phyloP scores from a whole-genome alignment of 2,329 filamentous ascomycete genomes.

The Aspergillus ruber region DNA sequence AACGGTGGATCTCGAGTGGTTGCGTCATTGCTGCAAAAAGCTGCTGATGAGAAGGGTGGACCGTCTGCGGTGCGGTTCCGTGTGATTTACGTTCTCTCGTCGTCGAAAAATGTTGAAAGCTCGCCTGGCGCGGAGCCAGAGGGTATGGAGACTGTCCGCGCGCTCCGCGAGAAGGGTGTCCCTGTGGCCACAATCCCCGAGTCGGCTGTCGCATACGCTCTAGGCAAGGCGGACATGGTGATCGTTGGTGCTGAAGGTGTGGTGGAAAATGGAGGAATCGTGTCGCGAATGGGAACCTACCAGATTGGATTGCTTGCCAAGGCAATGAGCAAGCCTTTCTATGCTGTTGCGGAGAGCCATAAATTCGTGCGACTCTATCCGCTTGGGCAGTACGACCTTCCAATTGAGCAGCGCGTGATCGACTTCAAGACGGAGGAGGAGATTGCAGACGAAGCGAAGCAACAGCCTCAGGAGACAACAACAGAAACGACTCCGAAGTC shows the following conservation, averaged over 20 bases:
- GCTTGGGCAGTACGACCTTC: slow-evolving; percentile 71
- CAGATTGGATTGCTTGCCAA: slow-evolving; percentile 80
- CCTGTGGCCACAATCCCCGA: slow-evolving; percentile 76
- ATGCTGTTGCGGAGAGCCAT: slow-evolving; percentile 90
- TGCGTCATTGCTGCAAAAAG: slow-evolving; percentile 65
- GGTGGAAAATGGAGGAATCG: slow-evolving; percentile 87
- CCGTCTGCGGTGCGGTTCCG: slow-evolving; percentile 62
- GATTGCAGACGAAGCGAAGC: slow-evolving; percentile 40
- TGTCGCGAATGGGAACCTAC: slow-evolving; percentile 78
- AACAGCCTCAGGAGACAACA: slow-evolving; percentile 29
- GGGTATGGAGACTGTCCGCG: slow-evolving; percentile 62
- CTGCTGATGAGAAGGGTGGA: slow-evolving; percentile 57
- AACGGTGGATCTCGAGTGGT: slow-evolving; percentile 85
- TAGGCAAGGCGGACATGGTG: slow-evolving; percentile 65
- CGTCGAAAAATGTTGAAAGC: slow-evolving; percentile 21
- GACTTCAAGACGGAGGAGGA: slow-evolving; percentile 60
- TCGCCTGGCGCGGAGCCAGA: slow-evolving; percentile 45
- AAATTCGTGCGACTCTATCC: slow-evolving; percentile 91
- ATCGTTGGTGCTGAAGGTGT: slow-evolving; percentile 73
- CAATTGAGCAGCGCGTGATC: slow-evolving; percentile 70
- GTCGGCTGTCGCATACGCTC: slow-evolving; percentile 69
- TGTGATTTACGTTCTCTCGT: slow-evolving; percentile 68
- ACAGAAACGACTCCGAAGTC: slow-evolving; percentile 9
- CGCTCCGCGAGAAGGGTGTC: slow-evolving; percentile 66
- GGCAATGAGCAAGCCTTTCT: slow-evolving; percentile 68